Evolutionary conservation across 768 basidiomycete species (phyloP), one percentile per base, ranked within the genome.

Genomic region (Trametes sanguinea): DNA sequence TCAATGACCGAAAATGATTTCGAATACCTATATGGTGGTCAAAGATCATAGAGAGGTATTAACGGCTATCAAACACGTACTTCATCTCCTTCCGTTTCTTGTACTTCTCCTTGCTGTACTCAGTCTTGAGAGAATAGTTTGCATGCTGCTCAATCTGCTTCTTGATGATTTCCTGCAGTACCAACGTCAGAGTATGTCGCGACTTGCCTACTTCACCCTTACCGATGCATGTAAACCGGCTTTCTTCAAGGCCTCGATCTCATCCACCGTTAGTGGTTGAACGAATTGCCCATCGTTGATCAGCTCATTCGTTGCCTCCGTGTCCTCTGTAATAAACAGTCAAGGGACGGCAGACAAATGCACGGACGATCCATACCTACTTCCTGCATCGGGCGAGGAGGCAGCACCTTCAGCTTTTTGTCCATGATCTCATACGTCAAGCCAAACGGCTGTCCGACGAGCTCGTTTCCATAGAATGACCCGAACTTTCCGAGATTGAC

Each of bases 71-170:
- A 30, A 14, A 3, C 14, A 73, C 87, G 66, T 71, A 96, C 95
- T 98, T 99, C 59, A 92, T 94, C 76, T 95, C 93, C 74, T 99
- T 99, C 42, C 94, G 83, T 74, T 95, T 96, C 73, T 85, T 90
- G 76, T 98, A 99, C 73, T 99, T 99, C 70, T 98, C 95, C 75
- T 99, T 98, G 76, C 92, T 95, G 75, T 95, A 98, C 74, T 96
- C 97, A 1, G 95, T 98, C 76, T 98, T 98, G 51, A 98, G 78
- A 10, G 87, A 86, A 73, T 91, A 99, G 68, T 92, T 91, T 33
- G 91, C 88, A 69, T 98, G 96, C 69, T 88, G 85, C 68, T 93
- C 94, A 50, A 98, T 96, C 74, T 98, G 96, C 73, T 82, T 88
- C 71, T 91, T 88, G 72, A 98, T 96, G 54, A 99, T 98, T 69